Conservation (phyloP, 345 rosid species). For the Euphorbia lathyris region DNA sequence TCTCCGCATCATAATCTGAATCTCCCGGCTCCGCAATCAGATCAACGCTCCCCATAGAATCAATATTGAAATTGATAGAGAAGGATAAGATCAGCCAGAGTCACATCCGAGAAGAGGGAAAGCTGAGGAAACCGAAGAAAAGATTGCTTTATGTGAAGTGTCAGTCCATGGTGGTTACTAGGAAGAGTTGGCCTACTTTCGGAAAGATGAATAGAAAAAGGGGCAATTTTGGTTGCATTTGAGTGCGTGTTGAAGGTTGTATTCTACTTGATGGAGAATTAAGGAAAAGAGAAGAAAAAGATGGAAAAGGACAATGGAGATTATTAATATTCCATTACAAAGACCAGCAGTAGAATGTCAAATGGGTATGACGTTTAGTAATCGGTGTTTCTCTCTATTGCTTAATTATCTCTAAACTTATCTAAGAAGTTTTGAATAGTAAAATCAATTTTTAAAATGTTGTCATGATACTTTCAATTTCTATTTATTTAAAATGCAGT, state of each 20-base stretch:
- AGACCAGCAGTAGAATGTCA: too few species aligned
- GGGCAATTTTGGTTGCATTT: background rate
- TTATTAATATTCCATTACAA: too few species aligned
- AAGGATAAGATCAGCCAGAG: background rate
- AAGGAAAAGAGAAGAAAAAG: background rate
- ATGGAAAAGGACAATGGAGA: background rate
- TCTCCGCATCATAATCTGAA: conserved; percentile 40
- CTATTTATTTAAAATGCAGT: too few species aligned
- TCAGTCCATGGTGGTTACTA: background rate
- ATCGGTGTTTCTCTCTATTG: too few species aligned
- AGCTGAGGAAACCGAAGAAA: too few species aligned
- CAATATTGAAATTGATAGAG: background rate
- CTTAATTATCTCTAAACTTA: too few species aligned
- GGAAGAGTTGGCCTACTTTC: conserved; percentile 9
- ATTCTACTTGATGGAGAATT: background rate
- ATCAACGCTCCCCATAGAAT: conserved; percentile 39
- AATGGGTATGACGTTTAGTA: too few species aligned
- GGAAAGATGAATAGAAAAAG: background rate
- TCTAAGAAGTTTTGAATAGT: too few species aligned
- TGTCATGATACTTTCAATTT: too few species aligned
- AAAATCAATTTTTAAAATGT: too few species aligned
- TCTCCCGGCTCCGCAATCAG: conserved; percentile 26
- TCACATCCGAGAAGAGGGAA: background rate
- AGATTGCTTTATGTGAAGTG: background rate
- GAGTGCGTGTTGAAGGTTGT: background rate